Conservation (phyloP, 371 early-diverging fungal genomes). For the Lichtheimia hyalospora region DNA sequence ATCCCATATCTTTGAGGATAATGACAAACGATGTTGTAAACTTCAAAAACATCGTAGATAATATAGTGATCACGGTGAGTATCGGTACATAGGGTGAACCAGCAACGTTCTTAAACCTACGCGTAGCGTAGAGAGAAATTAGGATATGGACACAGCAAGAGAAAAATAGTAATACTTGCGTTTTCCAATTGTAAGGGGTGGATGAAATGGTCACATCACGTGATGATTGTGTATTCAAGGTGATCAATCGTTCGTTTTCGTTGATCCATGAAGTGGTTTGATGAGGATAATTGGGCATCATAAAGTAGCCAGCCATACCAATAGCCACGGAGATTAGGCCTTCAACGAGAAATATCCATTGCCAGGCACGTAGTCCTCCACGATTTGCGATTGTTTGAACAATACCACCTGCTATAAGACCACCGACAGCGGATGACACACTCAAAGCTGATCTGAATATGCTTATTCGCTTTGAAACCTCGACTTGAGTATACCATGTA, state of each 20-base stretch:
- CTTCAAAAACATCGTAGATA: constrained; percentile 39
- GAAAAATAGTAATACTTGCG: not conserved
- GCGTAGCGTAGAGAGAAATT: no score
- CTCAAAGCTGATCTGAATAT: constrained; percentile 60
- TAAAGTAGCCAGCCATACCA: constrained; percentile 35
- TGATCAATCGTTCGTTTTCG: constrained; percentile 48
- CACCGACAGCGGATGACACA: constrained; percentile 30
- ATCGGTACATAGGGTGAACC: constrained; percentile 36
- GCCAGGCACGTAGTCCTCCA: constrained; percentile 55
- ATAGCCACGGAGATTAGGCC: constrained; percentile 50
- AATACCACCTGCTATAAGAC: constrained; percentile 41
- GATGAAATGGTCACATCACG: constrained; percentile 38
- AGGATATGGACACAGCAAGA: no score
- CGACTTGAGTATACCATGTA: constrained; percentile 74
- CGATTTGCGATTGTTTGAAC: constrained; percentile 33
- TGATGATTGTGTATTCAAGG: constrained; percentile 48
- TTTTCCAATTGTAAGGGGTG: constrained; percentile 13
- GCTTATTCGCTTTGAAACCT: constrained; percentile 69
- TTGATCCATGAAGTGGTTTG: constrained; percentile 43
- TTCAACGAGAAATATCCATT: constrained; percentile 62
- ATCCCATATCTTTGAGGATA: constrained; percentile 32
- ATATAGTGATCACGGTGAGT: constrained; percentile 41
- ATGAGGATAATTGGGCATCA: constrained; percentile 63
- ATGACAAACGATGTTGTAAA: constrained; percentile 22
- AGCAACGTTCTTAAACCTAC: constrained; percentile 28